Evolutionary conservation across 331 rosid genomes (phyloP).

Genomic region (Saraca asoca): DNA sequence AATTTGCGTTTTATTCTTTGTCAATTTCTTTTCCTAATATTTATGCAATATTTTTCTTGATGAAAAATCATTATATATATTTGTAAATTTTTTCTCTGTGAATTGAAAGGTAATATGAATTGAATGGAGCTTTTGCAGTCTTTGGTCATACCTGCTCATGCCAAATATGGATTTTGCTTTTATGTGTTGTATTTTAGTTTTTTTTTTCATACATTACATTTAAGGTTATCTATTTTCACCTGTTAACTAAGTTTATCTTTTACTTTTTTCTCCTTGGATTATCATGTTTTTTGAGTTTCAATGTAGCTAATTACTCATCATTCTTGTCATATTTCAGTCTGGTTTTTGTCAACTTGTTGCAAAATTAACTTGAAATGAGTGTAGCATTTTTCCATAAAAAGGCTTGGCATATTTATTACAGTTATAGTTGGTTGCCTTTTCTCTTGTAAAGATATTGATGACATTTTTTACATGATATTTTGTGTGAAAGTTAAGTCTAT

Average conservation of each 20-base stretch:
- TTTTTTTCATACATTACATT: constrained; percentile 5
- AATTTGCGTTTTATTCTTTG: background rate
- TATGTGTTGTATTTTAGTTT: background rate
- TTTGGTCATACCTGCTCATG: constrained; percentile 27
- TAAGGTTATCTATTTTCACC: constrained; percentile 6
- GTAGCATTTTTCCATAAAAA: background rate
- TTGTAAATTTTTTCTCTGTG: background rate
- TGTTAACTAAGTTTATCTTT: constrained; percentile 1
- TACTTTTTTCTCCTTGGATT: constrained; percentile 7
- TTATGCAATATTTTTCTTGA: constrained; percentile 14
- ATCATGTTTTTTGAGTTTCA: background rate
- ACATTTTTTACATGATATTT: constrained; percentile 17
- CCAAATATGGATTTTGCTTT: constrained; percentile 7
- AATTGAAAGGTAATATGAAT: constrained; percentile 19
- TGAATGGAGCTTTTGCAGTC: constrained; percentile 17
- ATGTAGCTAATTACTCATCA: constrained; percentile 10
- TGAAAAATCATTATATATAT: background rate
- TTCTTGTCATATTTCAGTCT: background rate
- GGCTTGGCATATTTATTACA: background rate
- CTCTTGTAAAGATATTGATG: constrained; percentile 13
- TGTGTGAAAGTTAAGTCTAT: constrained; percentile 17
- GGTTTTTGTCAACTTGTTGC: background rate
- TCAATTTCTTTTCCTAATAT: background rate
- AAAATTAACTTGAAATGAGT: constrained; percentile 16
- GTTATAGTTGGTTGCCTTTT: constrained; percentile 1